Evolutionary conservation across 2,329 filamentous ascomycete genomes (phyloP).

Genomic region (Neoarthrinium moseri): DNA sequence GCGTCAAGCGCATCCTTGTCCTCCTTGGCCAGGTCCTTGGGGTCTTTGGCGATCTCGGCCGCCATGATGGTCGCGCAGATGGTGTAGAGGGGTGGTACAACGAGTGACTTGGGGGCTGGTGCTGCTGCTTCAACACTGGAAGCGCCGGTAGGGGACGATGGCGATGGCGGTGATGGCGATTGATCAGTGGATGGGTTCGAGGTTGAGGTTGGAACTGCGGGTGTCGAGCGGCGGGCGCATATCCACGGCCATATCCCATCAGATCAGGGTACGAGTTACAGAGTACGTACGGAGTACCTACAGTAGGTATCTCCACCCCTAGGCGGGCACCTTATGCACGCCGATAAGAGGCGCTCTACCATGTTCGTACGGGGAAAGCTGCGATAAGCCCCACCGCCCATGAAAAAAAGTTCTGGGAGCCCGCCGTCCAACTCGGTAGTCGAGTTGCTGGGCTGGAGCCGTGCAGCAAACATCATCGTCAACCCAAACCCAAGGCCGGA

Average conservation of each 20-base stretch:
- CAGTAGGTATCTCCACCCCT: no score
- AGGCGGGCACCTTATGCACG: not conserved
- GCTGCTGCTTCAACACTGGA: no score
- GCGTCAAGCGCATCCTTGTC: conserved; percentile 77
- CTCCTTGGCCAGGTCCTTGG: conserved; percentile 29
- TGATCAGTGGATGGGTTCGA: not conserved
- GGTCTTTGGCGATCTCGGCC: conserved; percentile 39
- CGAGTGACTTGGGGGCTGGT: not conserved
- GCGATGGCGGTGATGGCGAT: not conserved
- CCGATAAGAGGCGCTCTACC: conserved; percentile 7
- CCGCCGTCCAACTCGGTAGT: no score
- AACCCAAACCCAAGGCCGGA: not conserved
- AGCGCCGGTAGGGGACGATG: not conserved
- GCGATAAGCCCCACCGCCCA: conserved; percentile 4
- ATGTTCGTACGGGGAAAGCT: conserved; percentile 2
- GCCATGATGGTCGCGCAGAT: conserved; percentile 29
- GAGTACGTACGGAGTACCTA: no score
- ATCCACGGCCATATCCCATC: no score
- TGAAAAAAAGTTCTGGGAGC: conserved; percentile 18
- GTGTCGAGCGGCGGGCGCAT: not conserved
- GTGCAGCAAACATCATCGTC: no score
- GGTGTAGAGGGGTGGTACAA: not conserved
- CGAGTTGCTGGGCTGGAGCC: no score
- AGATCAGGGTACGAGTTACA: no score
- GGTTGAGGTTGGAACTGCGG: not conserved